Evolutionary conservation across 2,329 filamentous ascomycete genomes (phyloP).

Genomic region (Aspergillus terreus): DNA sequence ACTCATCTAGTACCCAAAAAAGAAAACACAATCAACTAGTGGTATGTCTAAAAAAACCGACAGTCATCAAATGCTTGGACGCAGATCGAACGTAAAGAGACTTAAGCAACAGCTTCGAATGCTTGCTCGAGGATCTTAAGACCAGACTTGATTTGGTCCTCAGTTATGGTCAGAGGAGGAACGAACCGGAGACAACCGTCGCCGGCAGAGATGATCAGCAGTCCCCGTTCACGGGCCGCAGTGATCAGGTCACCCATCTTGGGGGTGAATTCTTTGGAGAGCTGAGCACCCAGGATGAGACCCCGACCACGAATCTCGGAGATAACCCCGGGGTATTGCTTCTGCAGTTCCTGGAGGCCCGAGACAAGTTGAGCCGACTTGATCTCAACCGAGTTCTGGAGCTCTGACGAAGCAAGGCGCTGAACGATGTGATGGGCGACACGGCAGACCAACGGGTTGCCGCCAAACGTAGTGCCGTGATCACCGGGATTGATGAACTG

Average conservation of each 20-base stretch:
- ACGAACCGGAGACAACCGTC: conserved; percentile 91
- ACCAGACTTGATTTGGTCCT: conserved; percentile 75
- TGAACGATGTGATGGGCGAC: conserved; percentile 82
- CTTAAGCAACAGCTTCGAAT: conserved; percentile 48
- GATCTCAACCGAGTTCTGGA: conserved; percentile 65
- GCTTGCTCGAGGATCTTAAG: conserved; percentile 71
- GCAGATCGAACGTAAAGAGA: not conserved
- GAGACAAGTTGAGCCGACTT: conserved; percentile 62
- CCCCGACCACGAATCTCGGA: conserved; percentile 78
- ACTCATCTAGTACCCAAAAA: not conserved
- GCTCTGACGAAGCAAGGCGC: conserved; percentile 65
- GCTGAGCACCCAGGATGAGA: conserved; percentile 80
- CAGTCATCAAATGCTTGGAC: not conserved
- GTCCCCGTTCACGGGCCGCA: conserved; percentile 78
- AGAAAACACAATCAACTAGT: not conserved
- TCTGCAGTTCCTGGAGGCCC: conserved; percentile 55
- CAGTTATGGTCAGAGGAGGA: conserved; percentile 75
- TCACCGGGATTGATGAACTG: conserved; percentile 71
- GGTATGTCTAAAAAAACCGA: not conserved
- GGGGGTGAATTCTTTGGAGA: conserved; percentile 63
- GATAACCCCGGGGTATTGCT: conserved; percentile 67
- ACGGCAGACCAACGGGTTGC: conserved; percentile 81
- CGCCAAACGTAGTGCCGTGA: conserved; percentile 91
- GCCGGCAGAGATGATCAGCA: conserved; percentile 88
- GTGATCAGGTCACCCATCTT: conserved; percentile 62